Evolutionary conservation across 345 rosid genomes (phyloP).

Genomic region (Syzygium aromaticum): DNA sequence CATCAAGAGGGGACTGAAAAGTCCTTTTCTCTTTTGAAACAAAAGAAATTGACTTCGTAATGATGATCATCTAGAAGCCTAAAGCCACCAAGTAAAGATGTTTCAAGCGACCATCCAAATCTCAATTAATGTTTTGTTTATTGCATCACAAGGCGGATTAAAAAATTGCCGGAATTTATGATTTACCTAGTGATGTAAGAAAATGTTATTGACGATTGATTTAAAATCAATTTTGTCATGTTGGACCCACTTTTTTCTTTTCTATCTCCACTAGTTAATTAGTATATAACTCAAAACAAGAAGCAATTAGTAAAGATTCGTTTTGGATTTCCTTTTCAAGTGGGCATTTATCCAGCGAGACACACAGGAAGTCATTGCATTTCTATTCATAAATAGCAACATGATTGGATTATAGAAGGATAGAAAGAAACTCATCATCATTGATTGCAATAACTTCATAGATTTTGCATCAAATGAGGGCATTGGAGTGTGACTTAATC

Average conservation of each 20-base stretch:
- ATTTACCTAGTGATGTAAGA: background rate
- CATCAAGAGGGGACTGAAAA: background rate
- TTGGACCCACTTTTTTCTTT: background rate
- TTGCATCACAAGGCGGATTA: background rate
- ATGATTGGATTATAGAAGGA: background rate
- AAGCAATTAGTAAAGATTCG: background rate
- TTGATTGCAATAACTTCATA: background rate
- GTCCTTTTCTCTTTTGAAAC: background rate
- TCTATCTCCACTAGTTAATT: background rate
- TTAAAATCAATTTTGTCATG: background rate
- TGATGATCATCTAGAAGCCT: background rate
- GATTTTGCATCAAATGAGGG: background rate
- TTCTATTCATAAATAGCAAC: background rate
- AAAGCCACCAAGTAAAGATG: background rate
- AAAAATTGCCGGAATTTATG: background rate
- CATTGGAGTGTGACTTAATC: background rate
- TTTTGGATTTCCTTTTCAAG: background rate
- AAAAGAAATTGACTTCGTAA: background rate
- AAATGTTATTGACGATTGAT: background rate
- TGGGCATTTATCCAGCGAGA: background rate
- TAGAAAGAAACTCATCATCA: background rate
- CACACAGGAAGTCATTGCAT: background rate
- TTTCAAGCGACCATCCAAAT: background rate
- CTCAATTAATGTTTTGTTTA: background rate
- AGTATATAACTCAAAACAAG: background rate